These are phyloP conservation scores for Penicillium palitans DNA, from an alignment of 2,329 filamentous ascomycete genomes.

Conservation along the genomic window DNA sequence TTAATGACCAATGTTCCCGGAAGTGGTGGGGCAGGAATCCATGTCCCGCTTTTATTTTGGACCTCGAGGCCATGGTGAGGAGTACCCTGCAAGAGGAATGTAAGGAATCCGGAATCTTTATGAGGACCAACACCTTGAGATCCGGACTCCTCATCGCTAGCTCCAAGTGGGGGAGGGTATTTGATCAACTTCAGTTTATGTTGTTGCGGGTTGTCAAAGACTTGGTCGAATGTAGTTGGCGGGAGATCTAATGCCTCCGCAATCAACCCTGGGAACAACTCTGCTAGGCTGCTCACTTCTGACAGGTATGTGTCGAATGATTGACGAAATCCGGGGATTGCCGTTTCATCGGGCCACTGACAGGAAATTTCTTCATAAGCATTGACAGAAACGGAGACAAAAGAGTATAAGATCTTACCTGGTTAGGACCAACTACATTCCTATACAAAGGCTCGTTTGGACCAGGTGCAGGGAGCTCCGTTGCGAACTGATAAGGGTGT, in stretches of 20 bases:
- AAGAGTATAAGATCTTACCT: conserved; percentile 21
- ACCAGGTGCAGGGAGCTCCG: conserved; percentile 37
- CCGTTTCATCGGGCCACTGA: conserved; percentile 38
- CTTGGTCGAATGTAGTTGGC: conserved; percentile 30
- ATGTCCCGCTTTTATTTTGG: conserved; percentile 48
- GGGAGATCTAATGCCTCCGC: conserved; percentile 37
- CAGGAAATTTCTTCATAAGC: background rate
- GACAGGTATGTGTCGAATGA: conserved; percentile 34
- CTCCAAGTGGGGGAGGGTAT: conserved; percentile 42
- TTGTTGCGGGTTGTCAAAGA: conserved; percentile 37
- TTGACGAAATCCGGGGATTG: conserved; percentile 35
- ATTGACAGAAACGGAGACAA: background rate
- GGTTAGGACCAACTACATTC: conserved; percentile 39
- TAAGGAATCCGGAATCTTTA: conserved; percentile 53
- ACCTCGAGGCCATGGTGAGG: conserved; percentile 50
- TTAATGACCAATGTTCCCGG: conserved; percentile 52
- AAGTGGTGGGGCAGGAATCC: conserved; percentile 49
- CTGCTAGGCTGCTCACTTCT: conserved; percentile 28
- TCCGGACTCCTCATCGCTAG: conserved; percentile 28
- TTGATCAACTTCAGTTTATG: conserved; percentile 44
- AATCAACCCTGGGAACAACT: conserved; percentile 32
- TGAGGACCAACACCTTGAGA: conserved; percentile 48
- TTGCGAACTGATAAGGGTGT: conserved; percentile 35
- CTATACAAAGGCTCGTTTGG: conserved; percentile 38
- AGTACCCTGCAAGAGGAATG: conserved; percentile 50